Conservation (phyloP, 2,329 filamentous ascomycete species). For the Zymoseptoria pseudotritici region DNA sequence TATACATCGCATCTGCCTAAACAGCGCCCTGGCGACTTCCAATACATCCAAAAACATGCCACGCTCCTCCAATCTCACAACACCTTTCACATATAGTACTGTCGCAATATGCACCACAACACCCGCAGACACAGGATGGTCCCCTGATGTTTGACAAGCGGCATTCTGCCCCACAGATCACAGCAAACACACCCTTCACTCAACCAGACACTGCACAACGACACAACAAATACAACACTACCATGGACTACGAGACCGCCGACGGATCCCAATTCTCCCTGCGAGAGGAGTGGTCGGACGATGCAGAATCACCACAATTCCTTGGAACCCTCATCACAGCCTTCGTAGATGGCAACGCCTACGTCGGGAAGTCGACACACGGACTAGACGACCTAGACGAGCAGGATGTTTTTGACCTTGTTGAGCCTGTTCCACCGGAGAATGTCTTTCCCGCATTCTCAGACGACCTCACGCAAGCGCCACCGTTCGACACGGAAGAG, state of each 20-base stretch:
- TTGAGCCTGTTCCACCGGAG: slow-evolving; percentile 20
- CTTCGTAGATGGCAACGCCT: slow-evolving; percentile 24
- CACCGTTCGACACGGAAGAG: slow-evolving; percentile 10
- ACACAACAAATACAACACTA: neutral
- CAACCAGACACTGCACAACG: neutral
- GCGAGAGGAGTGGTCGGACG: slow-evolving; percentile 15
- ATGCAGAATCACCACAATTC: slow-evolving; percentile 8
- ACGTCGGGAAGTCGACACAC: slow-evolving; percentile 15
- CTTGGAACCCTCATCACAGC: slow-evolving; percentile 21
- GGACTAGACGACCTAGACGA: slow-evolving; percentile 19
- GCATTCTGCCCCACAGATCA: neutral
- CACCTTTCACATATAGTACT: neutral
- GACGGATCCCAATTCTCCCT: slow-evolving; percentile 26
- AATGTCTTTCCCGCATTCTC: slow-evolving; percentile 23
- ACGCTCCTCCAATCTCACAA: neutral
- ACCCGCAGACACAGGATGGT: neutral
- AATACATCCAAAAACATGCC: neutral
- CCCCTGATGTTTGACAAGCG: neutral
- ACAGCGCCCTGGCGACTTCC: neutral
- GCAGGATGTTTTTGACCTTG: slow-evolving; percentile 17
- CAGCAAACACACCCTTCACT: neutral
- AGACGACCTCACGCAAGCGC: slow-evolving; percentile 12
- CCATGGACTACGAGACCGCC: slow-evolving; percentile 25
- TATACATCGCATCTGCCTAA: neutral
- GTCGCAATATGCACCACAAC: neutral